Evolutionary conservation across 331 rosid genomes (phyloP).

Genomic region (Pyracantha coccinea): DNA sequence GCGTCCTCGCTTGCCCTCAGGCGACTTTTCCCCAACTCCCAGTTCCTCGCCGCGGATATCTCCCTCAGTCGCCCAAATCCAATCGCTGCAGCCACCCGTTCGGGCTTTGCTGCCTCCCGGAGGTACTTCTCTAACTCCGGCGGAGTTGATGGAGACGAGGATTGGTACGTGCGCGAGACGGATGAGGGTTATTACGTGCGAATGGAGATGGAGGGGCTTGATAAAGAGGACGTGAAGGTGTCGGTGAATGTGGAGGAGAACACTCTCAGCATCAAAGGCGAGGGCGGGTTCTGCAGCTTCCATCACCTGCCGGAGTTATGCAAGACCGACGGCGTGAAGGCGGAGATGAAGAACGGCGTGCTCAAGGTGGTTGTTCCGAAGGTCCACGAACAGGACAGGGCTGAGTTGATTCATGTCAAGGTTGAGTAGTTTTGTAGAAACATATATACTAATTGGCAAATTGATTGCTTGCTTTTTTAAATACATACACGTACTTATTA

Average conservation of each 20-base stretch:
- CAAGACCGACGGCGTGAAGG: constrained; percentile 45
- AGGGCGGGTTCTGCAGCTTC: constrained; percentile 35
- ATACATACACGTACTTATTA: no score
- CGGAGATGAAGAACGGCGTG: constrained; percentile 82
- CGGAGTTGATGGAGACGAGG: no score
- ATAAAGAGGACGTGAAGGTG: constrained; percentile 64
- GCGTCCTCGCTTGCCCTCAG: no score
- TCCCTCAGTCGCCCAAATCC: no score
- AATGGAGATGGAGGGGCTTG: constrained; percentile 70
- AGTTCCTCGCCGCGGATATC: no score
- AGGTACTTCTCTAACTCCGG: no score
- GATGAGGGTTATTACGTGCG: constrained; percentile 47
- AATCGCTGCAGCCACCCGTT: no score
- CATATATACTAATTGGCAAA: no score
- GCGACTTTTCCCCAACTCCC: no score
- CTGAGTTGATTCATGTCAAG: constrained; percentile 30
- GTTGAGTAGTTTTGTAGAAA: constrained; percentile 15
- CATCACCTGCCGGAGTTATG: constrained; percentile 52
- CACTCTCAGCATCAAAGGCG: constrained; percentile 57
- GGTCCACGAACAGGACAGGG: constrained; percentile 53
- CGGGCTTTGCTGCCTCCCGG: no score
- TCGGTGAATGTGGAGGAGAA: constrained; percentile 46
- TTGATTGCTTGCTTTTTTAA: background rate
- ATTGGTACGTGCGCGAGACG: constrained; percentile 36
- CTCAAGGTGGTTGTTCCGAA: constrained; percentile 68